phyloP scores from a whole-genome alignment of 345 rosid genomes.

The Rhodomyrtus tomentosa region DNA sequence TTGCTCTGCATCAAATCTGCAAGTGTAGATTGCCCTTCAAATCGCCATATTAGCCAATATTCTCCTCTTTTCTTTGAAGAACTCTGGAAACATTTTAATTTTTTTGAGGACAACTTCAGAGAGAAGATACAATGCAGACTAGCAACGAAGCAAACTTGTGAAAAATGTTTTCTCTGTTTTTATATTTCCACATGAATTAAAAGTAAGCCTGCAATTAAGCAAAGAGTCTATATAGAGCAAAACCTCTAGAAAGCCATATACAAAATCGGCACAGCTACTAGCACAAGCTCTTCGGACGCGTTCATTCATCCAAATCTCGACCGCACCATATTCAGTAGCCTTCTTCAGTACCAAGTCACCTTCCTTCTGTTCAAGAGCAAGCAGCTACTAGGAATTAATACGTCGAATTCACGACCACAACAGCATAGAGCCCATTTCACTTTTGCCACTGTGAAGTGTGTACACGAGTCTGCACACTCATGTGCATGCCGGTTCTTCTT shows the following conservation, averaged over 20 bases:
- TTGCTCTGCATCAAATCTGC: slow-evolving; percentile 66
- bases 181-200: neutral
- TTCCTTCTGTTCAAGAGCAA: slow-evolving; percentile 30
- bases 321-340: slow-evolving; percentile 95
- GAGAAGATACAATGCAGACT: neutral
- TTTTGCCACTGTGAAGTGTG: neutral
- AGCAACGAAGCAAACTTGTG: neutral
- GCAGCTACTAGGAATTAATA: neutral
- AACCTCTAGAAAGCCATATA: slow-evolving; percentile 90
- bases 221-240: neutral
- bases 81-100: slow-evolving; percentile 30
- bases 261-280: slow-evolving; percentile 83
- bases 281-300: slow-evolving; percentile 95
- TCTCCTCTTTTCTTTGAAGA: slow-evolving; percentile 74
- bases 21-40: slow-evolving; percentile 82
- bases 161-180: neutral
- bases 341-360: slow-evolving; percentile 87
- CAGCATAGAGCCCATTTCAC: neutral
- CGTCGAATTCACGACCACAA: neutral
- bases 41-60: slow-evolving; percentile 92
- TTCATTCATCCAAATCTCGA: slow-evolving; percentile 98
- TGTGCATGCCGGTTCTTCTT: neutral
- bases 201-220: neutral
- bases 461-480: neutral
- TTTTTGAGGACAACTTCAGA: slow-evolving; percentile 1